These are phyloP conservation scores for Dryadomyces quercivorus DNA, from an alignment of 2,329 filamentous ascomycete species.

Conservation along the genomic window DNA sequence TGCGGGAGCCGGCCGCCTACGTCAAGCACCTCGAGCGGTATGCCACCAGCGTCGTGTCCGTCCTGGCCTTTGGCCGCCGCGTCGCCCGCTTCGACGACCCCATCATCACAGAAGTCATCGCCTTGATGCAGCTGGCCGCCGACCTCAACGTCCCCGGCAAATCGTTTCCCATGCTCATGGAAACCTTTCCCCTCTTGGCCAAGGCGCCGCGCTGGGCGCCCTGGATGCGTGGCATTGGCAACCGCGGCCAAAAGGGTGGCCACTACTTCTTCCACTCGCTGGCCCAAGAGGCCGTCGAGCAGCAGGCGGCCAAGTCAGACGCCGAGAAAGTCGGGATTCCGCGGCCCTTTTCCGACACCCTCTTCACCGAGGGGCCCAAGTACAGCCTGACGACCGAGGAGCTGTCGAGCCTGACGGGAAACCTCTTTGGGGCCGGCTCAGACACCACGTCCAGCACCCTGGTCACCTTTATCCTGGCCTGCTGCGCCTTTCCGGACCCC, in stretches of 20 bases:
- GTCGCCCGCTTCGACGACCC: conserved; percentile 38
- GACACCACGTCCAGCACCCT: conserved; percentile 36
- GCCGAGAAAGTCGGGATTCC: conserved; percentile 15
- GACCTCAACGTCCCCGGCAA: conserved; percentile 42
- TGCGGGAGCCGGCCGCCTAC: conserved; percentile 30
- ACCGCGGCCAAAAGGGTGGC: conserved; percentile 25
- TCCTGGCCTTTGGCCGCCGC: conserved; percentile 44
- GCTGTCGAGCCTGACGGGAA: conserved; percentile 32
- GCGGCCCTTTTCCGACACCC: conserved; percentile 28
- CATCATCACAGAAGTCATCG: conserved; percentile 47
- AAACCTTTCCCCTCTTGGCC: conserved; percentile 38
- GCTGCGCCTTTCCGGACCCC: conserved; percentile 34
- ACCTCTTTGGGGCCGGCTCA: conserved; percentile 33
- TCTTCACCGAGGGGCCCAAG: conserved; percentile 35
- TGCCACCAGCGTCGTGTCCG: conserved; percentile 39
- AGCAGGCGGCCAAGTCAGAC: conserved; percentile 18
- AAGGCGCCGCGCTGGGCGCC: conserved; percentile 34
- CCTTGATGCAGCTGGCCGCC: conserved; percentile 43
- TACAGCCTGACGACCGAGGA: conserved; percentile 31
- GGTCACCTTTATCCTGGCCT: conserved; percentile 35
- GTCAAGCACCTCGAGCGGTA: conserved; percentile 41
- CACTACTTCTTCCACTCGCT: conserved; percentile 39
- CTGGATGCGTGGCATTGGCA: conserved; percentile 36
- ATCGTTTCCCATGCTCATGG: conserved; percentile 43
- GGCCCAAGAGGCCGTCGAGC: conserved; percentile 34